A percentile compares a stretch with the other conserved stretches of the same genome.
phyloP scores from a whole-genome alignment of 306 rosid species.

The Corylus avellana region DNA sequence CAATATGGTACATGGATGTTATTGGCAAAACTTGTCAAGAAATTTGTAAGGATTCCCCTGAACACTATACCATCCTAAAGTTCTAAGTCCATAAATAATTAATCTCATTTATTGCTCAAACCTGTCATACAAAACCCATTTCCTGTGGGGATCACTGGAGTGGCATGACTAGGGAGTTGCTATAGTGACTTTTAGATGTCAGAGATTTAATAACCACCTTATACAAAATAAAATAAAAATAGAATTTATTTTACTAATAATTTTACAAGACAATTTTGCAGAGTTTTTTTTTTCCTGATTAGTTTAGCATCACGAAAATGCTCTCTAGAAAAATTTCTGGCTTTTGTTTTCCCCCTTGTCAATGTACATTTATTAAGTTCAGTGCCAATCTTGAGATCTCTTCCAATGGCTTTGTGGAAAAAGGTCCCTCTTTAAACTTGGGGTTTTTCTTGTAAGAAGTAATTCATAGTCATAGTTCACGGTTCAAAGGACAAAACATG shows the following conservation, averaged over 20 bases:
- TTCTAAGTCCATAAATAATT: background rate
- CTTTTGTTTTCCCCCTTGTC: background rate
- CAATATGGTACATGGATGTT: background rate
- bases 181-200: background rate
- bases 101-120: background rate
- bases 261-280: too few species aligned
- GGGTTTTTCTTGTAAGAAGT: background rate
- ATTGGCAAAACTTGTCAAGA: background rate
- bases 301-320: background rate
- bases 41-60: background rate
- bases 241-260: background rate
- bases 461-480: background rate
- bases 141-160: background rate
- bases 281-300: background rate
- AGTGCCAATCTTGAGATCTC: background rate
- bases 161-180: background rate
- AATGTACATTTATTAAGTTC: background rate
- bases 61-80: background rate
- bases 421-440: background rate
- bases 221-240: background rate
- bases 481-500: conserved; percentile 5
- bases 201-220: background rate
- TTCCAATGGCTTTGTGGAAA: background rate
- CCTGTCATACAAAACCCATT: background rate
- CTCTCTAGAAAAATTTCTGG: background rate